phyloP scores from a whole-genome alignment of 2,329 filamentous ascomycete species.

The Coniella lustricola region DNA sequence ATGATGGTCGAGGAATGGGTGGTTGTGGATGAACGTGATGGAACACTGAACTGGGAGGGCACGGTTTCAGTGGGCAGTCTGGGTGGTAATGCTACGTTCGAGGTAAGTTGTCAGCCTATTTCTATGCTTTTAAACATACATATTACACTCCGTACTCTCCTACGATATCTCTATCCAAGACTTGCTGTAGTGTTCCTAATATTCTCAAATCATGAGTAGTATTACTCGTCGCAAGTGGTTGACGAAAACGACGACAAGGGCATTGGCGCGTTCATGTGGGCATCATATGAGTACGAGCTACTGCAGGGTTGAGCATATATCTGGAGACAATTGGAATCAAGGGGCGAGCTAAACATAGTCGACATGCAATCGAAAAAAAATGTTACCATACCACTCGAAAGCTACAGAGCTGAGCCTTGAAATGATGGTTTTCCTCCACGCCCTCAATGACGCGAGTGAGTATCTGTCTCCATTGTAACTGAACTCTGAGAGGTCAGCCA shows the following conservation, averaged over 20 bases:
- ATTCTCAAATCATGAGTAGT: constrained; percentile 20
- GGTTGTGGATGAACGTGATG: constrained; percentile 34
- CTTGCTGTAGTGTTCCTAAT: too few relatives aligned
- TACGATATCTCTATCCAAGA: too few relatives aligned
- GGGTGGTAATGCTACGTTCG: constrained; percentile 35
- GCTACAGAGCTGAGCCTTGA: too few relatives aligned
- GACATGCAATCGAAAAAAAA: too few relatives aligned
- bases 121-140: neutral
- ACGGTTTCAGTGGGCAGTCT: constrained; percentile 42
- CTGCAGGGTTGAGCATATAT: neutral
- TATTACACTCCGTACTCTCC: too few relatives aligned
- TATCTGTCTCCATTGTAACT: too few relatives aligned
- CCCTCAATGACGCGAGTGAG: too few relatives aligned
- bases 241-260: constrained; percentile 26
- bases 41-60: constrained; percentile 37
- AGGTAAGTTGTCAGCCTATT: constrained; percentile 26
- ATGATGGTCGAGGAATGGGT: constrained; percentile 29
- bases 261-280: constrained; percentile 26
- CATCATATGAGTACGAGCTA: constrained; percentile 23
- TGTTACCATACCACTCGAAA: too few relatives aligned
- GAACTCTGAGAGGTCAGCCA: too few relatives aligned
- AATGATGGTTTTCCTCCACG: too few relatives aligned
- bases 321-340: too few relatives aligned
- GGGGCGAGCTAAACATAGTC: too few relatives aligned
- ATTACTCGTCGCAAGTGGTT: constrained; percentile 29